Percentiles rank a stretch among this genome's conserved stretches.
Evolutionary conservation across 2,329 filamentous ascomycete genomes (phyloP).

Genomic region (Sporothrix pseudoabietina): DNA sequence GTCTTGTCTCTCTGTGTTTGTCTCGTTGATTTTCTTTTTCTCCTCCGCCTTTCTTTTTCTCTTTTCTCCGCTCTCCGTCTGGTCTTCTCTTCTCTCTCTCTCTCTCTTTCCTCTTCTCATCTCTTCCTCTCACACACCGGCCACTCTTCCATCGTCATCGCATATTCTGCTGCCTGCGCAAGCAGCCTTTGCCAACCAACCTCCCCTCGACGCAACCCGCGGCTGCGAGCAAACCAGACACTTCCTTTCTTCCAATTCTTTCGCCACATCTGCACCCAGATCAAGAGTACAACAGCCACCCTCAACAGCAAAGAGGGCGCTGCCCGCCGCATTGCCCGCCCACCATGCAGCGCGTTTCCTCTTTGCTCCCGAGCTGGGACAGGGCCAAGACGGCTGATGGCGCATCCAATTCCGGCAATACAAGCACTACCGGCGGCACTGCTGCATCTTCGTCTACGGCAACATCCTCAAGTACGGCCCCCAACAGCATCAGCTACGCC

Average conservation of each 20-base stretch:
- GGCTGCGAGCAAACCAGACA: neutral
- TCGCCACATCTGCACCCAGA: neutral
- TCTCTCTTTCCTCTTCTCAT: neutral
- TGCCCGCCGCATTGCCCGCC: conserved; percentile 15
- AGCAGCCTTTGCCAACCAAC: conserved; percentile 6
- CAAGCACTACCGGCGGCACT: conserved; percentile 8
- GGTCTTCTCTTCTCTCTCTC: neutral
- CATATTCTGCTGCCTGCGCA: neutral
- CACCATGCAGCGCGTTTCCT: conserved; percentile 52
- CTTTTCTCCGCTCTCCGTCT: neutral
- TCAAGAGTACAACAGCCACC: neutral
- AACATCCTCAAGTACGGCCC: conserved; percentile 12
- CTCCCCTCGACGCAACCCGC: conserved; percentile 6
- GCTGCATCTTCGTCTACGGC: conserved; percentile 12
- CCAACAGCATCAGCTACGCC: conserved; percentile 25
- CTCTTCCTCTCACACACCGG: neutral
- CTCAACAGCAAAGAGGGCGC: conserved; percentile 18
- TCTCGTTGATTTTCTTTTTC: neutral
- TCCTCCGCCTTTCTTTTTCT: neutral
- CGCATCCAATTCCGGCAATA: conserved; percentile 26
- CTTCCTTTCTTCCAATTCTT: neutral
- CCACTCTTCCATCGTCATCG: neutral
- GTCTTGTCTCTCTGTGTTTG: neutral
- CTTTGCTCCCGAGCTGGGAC: conserved; percentile 48
- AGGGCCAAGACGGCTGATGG: conserved; percentile 35